Conservation (phyloP, 2,329 filamentous ascomycete genomes). For the Cucurbitaria berberidis region DNA sequence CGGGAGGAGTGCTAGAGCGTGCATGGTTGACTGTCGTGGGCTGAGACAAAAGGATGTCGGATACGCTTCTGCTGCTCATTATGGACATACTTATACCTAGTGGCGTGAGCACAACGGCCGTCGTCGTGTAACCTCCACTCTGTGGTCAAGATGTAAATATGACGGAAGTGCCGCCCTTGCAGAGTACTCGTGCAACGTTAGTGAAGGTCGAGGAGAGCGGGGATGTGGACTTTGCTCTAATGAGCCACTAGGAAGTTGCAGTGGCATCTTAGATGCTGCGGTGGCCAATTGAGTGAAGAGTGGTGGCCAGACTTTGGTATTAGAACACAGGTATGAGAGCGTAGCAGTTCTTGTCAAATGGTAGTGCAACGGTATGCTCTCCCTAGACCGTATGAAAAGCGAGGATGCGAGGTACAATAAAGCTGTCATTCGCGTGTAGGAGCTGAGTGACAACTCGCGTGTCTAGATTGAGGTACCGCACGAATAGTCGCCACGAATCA, state of each 20-base stretch:
- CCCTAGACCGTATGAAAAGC: neutral
- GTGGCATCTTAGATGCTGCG: neutral
- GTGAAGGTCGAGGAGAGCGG: neutral
- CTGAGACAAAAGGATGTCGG: neutral
- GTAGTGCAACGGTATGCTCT: neutral
- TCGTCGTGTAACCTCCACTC: neutral
- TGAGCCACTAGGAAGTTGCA: neutral
- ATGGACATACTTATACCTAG: conserved; percentile 9
- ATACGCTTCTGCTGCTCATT: neutral
- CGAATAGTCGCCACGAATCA: neutral
- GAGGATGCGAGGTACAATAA: neutral
- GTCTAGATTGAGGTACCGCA: neutral
- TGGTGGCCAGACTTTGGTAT: neutral
- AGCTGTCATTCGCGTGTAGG: conserved; percentile 19
- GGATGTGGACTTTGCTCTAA: neutral
- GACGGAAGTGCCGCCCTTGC: conserved; percentile 12
- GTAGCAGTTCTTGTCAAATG: too few relatives aligned
- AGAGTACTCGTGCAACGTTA: conserved; percentile 16
- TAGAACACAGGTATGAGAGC: neutral
- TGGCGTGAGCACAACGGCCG: neutral
- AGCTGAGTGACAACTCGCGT: neutral
- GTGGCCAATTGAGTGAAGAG: neutral
- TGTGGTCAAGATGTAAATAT: neutral
- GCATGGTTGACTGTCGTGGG: conserved; percentile 24
- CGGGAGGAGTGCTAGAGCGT: conserved; percentile 21